A percentile compares a stretch with the other conserved stretches of the same genome.
phyloP scores from a whole-genome alignment of 1,284 basidiomycete species.

The Leccinum pachyderme region DNA sequence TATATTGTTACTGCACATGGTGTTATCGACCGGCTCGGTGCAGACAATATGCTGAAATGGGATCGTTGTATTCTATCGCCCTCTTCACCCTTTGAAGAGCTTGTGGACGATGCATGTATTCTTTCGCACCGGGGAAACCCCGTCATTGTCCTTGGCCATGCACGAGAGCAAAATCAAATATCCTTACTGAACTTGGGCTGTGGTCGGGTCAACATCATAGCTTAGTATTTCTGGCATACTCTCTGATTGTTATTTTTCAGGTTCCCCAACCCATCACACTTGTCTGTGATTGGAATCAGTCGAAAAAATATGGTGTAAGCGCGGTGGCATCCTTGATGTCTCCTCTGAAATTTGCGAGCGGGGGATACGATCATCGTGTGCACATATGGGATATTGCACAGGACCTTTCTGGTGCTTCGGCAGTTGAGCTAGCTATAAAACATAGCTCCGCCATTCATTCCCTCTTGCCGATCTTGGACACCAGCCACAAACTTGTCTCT shows the following conservation, averaged over 20 bases:
- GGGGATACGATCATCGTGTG: constrained; percentile 49
- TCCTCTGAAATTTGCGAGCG: constrained; percentile 44
- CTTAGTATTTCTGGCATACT: neutral
- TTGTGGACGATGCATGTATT: constrained; percentile 46
- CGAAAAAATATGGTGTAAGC: constrained; percentile 41
- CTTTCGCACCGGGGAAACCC: constrained; percentile 27
- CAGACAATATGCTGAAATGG: constrained; percentile 16
- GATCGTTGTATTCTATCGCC: constrained; percentile 20
- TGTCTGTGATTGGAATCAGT: constrained; percentile 30
- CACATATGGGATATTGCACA: constrained; percentile 45
- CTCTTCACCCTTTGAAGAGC: constrained; percentile 20
- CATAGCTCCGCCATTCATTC: constrained; percentile 46
- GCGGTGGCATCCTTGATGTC: constrained; percentile 41
- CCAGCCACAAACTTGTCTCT: constrained; percentile 46
- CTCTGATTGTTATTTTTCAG: constrained; percentile 15
- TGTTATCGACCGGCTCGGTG: constrained; percentile 31
- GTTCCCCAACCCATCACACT: constrained; percentile 17
- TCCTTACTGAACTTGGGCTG: constrained; percentile 21
- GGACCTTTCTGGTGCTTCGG: constrained; percentile 32
- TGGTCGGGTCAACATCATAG: constrained; percentile 23
- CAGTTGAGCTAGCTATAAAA: constrained; percentile 38
- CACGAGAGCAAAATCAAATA: constrained; percentile 38
- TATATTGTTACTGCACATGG: constrained; percentile 40
- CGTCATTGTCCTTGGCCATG: constrained; percentile 39
- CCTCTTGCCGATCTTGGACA: constrained; percentile 42